Evolutionary conservation across 2,329 filamentous ascomycete species (phyloP).

Genomic region (Arthroderma sp.): DNA sequence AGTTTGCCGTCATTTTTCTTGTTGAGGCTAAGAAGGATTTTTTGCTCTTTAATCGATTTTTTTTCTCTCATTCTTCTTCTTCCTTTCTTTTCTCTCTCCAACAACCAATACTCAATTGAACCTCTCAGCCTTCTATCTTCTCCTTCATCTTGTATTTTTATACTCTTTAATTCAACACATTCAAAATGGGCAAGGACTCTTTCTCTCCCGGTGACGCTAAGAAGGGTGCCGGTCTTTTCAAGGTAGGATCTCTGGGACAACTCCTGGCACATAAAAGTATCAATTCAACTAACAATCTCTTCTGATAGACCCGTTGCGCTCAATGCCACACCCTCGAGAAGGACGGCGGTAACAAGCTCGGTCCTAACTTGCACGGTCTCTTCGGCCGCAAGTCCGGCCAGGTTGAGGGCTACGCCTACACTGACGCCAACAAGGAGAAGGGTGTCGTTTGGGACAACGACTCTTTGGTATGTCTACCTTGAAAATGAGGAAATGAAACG

Average conservation of each 20-base stretch:
- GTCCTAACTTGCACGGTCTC: slow-evolving; percentile 90
- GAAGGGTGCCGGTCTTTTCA: slow-evolving; percentile 12
- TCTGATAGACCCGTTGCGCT: slow-evolving; percentile 78
- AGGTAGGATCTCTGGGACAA: slow-evolving; percentile 5
- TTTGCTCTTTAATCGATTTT: neutral
- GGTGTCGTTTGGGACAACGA: slow-evolving; percentile 77
- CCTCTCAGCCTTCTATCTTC: slow-evolving; percentile 9
- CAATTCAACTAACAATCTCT: slow-evolving; percentile 18
- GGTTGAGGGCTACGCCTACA: slow-evolving; percentile 90
- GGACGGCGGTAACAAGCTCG: slow-evolving; percentile 92
- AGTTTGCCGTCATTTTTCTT: neutral
- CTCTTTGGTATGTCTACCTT: slow-evolving; percentile 52
- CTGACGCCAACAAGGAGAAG: slow-evolving; percentile 98
- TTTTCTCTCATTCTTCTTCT: slow-evolving; percentile 6
- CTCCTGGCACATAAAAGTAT: slow-evolving; percentile 11
- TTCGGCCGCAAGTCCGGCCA: slow-evolving; percentile 92
- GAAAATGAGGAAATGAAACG: neutral
- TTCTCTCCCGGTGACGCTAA: slow-evolving; percentile 26
- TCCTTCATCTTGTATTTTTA: slow-evolving; percentile 18
- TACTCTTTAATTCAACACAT: slow-evolving; percentile 14
- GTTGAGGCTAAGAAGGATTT: neutral
- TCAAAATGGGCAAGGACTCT: slow-evolving; percentile 33
- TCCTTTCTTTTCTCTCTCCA: slow-evolving; percentile 7
- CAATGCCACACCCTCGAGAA: slow-evolving; percentile 96
- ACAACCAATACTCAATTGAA: slow-evolving; percentile 1